Evolutionary conservation across 495 filamentous ascomycete species (phyloP).

Genomic region (Cercophora scortea): DNA sequence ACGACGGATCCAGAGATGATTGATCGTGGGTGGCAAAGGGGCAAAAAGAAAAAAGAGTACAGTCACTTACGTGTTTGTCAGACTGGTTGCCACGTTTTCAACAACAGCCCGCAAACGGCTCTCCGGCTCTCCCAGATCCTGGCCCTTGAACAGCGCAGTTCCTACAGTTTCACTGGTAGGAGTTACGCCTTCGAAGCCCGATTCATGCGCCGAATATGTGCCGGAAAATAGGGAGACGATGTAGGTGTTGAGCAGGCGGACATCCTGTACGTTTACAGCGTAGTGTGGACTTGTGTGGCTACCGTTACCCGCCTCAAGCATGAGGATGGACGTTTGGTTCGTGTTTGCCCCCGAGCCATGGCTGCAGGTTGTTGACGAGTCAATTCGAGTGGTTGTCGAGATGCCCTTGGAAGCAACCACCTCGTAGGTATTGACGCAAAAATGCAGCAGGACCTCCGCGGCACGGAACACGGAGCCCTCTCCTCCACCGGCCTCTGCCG

Average conservation of each 20-base stretch:
- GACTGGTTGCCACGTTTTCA: constrained; percentile 16
- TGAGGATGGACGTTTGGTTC: too few relatives aligned
- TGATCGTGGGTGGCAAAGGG: not conserved
- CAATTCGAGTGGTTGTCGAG: constrained; percentile 8
- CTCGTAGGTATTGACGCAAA: constrained; percentile 24
- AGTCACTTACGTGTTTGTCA: constrained; percentile 18
- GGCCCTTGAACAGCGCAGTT: constrained; percentile 5
- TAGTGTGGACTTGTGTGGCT: constrained; percentile 1
- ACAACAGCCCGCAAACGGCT: constrained; percentile 2
- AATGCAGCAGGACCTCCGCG: constrained; percentile 17
- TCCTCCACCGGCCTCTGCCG: not conserved
- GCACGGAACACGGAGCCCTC: constrained; percentile 11
- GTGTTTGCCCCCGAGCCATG: too few relatives aligned
- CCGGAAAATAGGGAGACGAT: constrained; percentile 9
- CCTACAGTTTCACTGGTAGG: constrained; percentile 11
- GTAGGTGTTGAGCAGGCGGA: constrained; percentile 7
- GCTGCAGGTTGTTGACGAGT: not conserved
- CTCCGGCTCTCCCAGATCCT: not conserved
- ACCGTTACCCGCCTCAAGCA: too few relatives aligned
- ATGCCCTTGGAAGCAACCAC: constrained; percentile 5
- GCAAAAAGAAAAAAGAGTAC: too few relatives aligned
- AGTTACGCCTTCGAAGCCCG: constrained; percentile 2
- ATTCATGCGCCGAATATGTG: constrained; percentile 7
- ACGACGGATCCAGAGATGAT: too few relatives aligned
- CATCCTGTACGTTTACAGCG: constrained; percentile 9